A percentile compares a stretch with the other conserved stretches of the same genome.
Evolutionary conservation across 805 yeast species (phyloP).

Genomic region (Zygotorulaspora danielsina): DNA sequence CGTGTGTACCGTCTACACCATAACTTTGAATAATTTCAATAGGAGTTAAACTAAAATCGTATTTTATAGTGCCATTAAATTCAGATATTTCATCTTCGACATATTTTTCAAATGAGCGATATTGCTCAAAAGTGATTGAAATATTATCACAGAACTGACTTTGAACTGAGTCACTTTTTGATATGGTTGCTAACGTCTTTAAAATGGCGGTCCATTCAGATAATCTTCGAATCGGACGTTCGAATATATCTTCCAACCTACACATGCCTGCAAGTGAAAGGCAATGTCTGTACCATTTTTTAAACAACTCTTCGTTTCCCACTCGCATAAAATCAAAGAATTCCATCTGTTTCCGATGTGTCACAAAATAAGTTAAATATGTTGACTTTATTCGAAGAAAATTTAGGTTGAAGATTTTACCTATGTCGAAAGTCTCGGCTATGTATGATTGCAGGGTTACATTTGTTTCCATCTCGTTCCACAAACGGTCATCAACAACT

Average conservation of each 20-base stretch:
- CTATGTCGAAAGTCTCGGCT: slow-evolving; percentile 26
- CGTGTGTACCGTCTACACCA: slow-evolving; percentile 8
- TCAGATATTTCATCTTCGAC: slow-evolving; percentile 20
- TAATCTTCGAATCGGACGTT: slow-evolving; percentile 34
- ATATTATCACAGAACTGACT: slow-evolving; percentile 2
- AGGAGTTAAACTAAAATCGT: slow-evolving; percentile 28
- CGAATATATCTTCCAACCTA: slow-evolving; percentile 33
- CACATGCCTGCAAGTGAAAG: slow-evolving; percentile 26
- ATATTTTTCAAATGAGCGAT: slow-evolving; percentile 15
- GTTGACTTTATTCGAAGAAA: slow-evolving; percentile 35
- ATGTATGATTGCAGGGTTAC: slow-evolving; percentile 5
- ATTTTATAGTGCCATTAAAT: slow-evolving; percentile 17
- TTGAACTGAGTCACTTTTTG: slow-evolving; percentile 1
- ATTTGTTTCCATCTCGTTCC: slow-evolving; percentile 12
- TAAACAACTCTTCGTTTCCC: slow-evolving; percentile 18
- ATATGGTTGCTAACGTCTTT: slow-evolving; percentile 3
- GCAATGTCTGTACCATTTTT: slow-evolving; percentile 37
- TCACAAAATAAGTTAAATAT: slow-evolving; percentile 34
- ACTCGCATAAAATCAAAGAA: slow-evolving; percentile 22
- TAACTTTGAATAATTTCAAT: slow-evolving; percentile 30
- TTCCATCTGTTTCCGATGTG: slow-evolving; percentile 32
- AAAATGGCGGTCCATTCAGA: slow-evolving; percentile 23
- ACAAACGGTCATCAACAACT: slow-evolving; percentile 11
- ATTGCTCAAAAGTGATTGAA: slow-evolving; percentile 10
- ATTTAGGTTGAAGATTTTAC: slow-evolving; percentile 30